These are phyloP conservation scores for Alternaria angustiovoidea DNA, from an alignment of 2,329 filamentous ascomycete genomes.

Conservation along the genomic window DNA sequence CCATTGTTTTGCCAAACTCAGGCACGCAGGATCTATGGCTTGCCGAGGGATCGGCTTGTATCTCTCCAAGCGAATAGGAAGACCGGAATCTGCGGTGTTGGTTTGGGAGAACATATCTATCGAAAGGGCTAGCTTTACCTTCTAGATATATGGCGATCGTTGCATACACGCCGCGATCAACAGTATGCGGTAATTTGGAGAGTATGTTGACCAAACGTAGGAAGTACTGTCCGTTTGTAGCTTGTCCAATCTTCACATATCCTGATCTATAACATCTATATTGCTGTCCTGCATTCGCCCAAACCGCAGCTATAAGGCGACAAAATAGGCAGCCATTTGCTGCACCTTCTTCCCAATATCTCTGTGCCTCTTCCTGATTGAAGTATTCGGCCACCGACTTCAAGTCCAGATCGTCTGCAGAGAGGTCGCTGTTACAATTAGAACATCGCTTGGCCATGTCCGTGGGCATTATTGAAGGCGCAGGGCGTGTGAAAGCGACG, in stretches of 20 bases:
- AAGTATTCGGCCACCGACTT: not conserved
- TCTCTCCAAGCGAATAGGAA: not conserved
- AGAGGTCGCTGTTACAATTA: not conserved
- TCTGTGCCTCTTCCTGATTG: not conserved
- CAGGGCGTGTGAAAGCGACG: not conserved
- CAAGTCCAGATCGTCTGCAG: not conserved
- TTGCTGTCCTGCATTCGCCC: not conserved
- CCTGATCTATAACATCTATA: not conserved
- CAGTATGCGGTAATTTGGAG: not conserved
- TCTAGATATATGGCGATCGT: not conserved
- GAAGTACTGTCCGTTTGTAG: not conserved
- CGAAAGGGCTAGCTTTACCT: not conserved
- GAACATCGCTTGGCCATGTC: not conserved
- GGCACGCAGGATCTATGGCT: not conserved
- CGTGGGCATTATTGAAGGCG: not conserved
- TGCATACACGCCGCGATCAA: not conserved
- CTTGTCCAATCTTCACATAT: not conserved
- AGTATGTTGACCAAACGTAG: not conserved
- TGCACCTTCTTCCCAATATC: not conserved
- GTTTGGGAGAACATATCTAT: not conserved
- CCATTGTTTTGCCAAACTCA: not conserved
- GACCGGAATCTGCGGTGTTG: not conserved
- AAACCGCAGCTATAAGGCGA: not conserved
- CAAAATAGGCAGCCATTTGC: not conserved
- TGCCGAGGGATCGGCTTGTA: not conserved